A percentile compares a stretch with the other conserved stretches of the same genome.
phyloP scores from a whole-genome alignment of 768 basidiomycete species.

The Pleurotus djamor region DNA sequence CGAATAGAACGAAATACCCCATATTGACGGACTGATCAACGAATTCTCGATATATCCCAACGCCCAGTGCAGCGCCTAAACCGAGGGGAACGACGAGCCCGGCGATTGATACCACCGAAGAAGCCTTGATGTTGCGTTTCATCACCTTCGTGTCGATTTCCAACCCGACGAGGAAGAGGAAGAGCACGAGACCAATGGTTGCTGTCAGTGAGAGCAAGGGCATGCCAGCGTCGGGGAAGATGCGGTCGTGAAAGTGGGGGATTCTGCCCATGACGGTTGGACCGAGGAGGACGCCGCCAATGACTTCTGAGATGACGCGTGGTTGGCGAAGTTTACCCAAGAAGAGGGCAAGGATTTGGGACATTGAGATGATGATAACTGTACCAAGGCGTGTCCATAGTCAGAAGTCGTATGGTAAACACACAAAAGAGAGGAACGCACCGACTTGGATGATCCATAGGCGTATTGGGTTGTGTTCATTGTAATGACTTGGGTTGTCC shows the following conservation, averaged over 20 bases:
- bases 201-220: slow-evolving; percentile 68
- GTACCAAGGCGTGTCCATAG: background rate
- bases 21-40: slow-evolving; percentile 55
- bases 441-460: slow-evolving; percentile 80
- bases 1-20: slow-evolving; percentile 84
- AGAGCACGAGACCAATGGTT: slow-evolving; percentile 74
- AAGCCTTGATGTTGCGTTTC: slow-evolving; percentile 57
- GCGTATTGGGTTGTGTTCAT: slow-evolving; percentile 62
- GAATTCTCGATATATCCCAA: slow-evolving; percentile 76
- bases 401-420: too few relatives aligned
- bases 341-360: slow-evolving; percentile 65
- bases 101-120: slow-evolving; percentile 57
- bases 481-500: slow-evolving; percentile 66
- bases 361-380: slow-evolving; percentile 82
- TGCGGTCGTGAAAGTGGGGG: slow-evolving; percentile 57
- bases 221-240: slow-evolving; percentile 55
- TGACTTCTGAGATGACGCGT: slow-evolving; percentile 90
- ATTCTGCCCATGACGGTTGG: slow-evolving; percentile 78
- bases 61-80: slow-evolving; percentile 70
- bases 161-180: slow-evolving; percentile 82
- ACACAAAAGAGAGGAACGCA: slow-evolving; percentile 25
- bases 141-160: slow-evolving; percentile 79
- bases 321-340: slow-evolving; percentile 80
- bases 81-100: slow-evolving; percentile 81
- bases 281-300: slow-evolving; percentile 87